These are phyloP conservation scores for Clitoria ternatea DNA, from an alignment of 306 rosid genomes.

Conservation along the genomic window DNA sequence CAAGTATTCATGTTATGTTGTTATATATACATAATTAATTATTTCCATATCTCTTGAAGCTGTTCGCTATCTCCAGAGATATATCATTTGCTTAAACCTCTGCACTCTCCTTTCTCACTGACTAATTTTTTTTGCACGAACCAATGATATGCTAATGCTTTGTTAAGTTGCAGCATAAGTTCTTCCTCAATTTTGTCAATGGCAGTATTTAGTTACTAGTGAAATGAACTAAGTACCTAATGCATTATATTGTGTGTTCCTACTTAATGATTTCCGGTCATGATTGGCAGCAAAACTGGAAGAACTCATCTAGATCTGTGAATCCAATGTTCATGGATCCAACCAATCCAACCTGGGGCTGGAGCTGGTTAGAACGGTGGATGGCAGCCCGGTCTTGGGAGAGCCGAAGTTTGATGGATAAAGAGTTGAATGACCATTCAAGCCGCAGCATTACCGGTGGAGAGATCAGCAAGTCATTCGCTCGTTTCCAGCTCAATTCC, in stretches of 20 bases:
- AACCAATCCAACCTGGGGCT: slow-evolving; percentile 93
- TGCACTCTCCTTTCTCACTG: slow-evolving; percentile 8
- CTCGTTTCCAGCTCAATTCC: slow-evolving; percentile 79
- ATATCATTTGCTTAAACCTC: background rate
- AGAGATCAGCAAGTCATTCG: slow-evolving; percentile 88
- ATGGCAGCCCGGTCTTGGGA: slow-evolving; percentile 87
- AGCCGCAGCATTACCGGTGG: slow-evolving; percentile 55
- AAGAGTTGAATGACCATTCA: slow-evolving; percentile 51
- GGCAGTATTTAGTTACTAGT: background rate
- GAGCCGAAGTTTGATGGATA: slow-evolving; percentile 44
- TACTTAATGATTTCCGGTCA: background rate
- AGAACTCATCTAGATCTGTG: slow-evolving; percentile 60
- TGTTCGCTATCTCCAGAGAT: background rate
- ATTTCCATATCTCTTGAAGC: slow-evolving; percentile 11
- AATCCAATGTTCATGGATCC: slow-evolving; percentile 97
- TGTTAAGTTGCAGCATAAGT: background rate
- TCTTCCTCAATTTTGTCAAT: slow-evolving; percentile 18
- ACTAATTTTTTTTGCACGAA: background rate
- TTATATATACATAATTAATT: background rate
- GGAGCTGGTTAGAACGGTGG: slow-evolving; percentile 99
- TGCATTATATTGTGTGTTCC: background rate
- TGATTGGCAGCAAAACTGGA: slow-evolving; percentile 65
- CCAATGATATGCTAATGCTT: background rate
- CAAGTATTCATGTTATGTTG: slow-evolving; percentile 1
- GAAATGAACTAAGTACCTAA: background rate